Base-by-base conservation (phyloP, 768 basidiomycete genomes). In the Mycena vitilis region DNA sequence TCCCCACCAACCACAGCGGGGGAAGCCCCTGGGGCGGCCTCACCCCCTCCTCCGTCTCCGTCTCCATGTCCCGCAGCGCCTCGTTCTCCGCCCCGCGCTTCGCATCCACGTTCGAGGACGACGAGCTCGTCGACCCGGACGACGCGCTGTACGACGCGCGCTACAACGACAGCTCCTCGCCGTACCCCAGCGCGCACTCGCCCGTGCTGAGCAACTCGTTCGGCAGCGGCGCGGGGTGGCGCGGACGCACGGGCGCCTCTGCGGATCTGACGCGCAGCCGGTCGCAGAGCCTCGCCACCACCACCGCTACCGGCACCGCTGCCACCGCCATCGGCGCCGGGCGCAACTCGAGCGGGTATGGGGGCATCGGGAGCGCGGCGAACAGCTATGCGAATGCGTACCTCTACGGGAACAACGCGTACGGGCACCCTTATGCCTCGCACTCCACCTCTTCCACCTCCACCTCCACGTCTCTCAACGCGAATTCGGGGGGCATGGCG, bases 51-150 rank as follows among this genome's bases (percentile, higher is more conserved):
- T 47, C 8, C 45, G 45, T 20, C 23, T 11, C 30, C 10, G n/a
- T n/a, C n/a, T n/a, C n/a, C n/a, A n/a, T n/a, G n/a, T 23, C 44
- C 45, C 58, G 47, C 38, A 30, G 45, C 48, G 20, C 63, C 48
- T 58, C 40, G 20, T 58, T 38, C 38, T 9, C 9, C 47, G 49
- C 60, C 38, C 47, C 36, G 25, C 65, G 70, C 38, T 71, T 71
- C 34, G 62, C 65, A 2, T 59, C 60, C 18, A 71, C 70, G 0
- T 67, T 67, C 48, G 70, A 67, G 45, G 70, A 71, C 49, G 70
- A 71, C 66, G 70, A 71, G 70, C 70, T 71, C n/a, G 51, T 67
- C 4, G 70, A 67, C 38, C 65, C 61, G 15, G 62, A 54, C 48
- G 66, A 71, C 66, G 58, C 36, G 48, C 57, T 64, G 18, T 67